Evolutionary conservation across 495 filamentous ascomycete genomes (phyloP).

Genomic region (Penicillium argentinense): DNA sequence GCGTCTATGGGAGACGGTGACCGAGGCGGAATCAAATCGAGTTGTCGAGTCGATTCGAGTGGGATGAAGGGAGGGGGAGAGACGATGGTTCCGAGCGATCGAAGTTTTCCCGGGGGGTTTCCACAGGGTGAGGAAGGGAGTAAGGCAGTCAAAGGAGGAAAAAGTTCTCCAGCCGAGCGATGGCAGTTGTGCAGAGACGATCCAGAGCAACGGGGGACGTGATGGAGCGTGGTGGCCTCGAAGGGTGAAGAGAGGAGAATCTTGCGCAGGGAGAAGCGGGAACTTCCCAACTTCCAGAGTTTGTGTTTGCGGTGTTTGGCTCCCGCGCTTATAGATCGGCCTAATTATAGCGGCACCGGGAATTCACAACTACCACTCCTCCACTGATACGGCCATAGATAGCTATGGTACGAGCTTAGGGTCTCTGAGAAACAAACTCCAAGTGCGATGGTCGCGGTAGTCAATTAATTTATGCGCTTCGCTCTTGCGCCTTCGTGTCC

Average conservation of each 20-base stretch:
- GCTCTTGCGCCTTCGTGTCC: not conserved
- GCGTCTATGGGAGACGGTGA: conserved; percentile 7
- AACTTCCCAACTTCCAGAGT: conserved; percentile 22
- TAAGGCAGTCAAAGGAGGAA: conserved; percentile 17
- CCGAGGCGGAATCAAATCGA: conserved; percentile 2
- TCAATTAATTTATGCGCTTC: no score
- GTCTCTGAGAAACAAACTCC: no score
- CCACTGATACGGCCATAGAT: no score
- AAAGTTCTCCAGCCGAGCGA: not conserved
- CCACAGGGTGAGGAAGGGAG: conserved; percentile 1
- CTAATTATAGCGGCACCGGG: not conserved
- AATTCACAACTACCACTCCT: not conserved
- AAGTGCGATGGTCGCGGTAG: no score
- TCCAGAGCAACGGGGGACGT: conserved; percentile 1
- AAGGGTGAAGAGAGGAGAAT: conserved; percentile 26
- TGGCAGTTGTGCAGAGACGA: not conserved
- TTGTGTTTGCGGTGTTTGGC: conserved; percentile 33
- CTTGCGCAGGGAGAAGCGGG: conserved; percentile 28
- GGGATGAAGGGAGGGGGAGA: conserved; percentile 21
- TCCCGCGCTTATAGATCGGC: conserved; percentile 24
- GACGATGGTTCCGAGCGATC: conserved; percentile 9
- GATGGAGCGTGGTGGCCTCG: conserved; percentile 12
- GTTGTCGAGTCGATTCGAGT: conserved; percentile 14
- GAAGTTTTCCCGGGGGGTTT: conserved; percentile 17
- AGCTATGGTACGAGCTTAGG: no score